Evolutionary conservation across 2,329 filamentous ascomycete genomes (phyloP).

Genomic region (Diplodia mutila): DNA sequence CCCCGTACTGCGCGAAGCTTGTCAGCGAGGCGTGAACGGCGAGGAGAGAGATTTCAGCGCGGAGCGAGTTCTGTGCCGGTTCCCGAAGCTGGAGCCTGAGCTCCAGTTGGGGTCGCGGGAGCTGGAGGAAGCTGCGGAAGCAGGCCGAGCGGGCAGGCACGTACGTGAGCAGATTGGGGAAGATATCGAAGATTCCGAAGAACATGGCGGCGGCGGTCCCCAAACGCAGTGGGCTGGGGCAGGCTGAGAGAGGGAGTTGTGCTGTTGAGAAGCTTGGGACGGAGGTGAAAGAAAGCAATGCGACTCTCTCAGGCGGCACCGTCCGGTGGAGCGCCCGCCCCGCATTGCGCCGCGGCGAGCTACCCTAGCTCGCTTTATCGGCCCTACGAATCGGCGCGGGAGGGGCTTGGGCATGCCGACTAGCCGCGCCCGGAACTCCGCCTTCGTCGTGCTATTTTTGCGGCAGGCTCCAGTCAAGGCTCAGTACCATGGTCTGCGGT

Average conservation of each 20-base stretch:
- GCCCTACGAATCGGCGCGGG: constrained; percentile 15
- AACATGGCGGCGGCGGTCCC: constrained; percentile 20
- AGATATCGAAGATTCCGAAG: constrained; percentile 25
- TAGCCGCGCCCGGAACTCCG: constrained; percentile 12
- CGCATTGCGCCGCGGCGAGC: constrained; percentile 11
- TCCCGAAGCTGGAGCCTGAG: constrained; percentile 8
- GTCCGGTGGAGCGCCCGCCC: not conserved
- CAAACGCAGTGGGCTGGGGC: not conserved
- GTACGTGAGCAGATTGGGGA: constrained; percentile 26
- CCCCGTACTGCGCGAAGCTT: constrained; percentile 64
- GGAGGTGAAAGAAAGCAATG: constrained; percentile 20
- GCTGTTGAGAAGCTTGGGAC: not conserved
- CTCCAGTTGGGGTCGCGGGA: not conserved
- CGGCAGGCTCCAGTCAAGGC: not conserved
- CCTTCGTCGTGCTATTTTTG: constrained; percentile 8
- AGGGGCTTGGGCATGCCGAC: constrained; percentile 10
- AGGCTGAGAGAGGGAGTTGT: not conserved
- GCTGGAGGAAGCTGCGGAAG: not conserved
- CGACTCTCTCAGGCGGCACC: not conserved
- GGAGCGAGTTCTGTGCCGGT: not conserved
- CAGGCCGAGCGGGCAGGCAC: not conserved
- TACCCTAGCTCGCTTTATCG: constrained; percentile 20
- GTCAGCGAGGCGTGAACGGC: constrained; percentile 28
- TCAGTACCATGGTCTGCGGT: not conserved
- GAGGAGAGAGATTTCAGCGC: not conserved